These are phyloP conservation scores for Saccharomycodes ludwigii DNA, from an alignment of 805 yeast genomes.

Conservation along the genomic window DNA sequence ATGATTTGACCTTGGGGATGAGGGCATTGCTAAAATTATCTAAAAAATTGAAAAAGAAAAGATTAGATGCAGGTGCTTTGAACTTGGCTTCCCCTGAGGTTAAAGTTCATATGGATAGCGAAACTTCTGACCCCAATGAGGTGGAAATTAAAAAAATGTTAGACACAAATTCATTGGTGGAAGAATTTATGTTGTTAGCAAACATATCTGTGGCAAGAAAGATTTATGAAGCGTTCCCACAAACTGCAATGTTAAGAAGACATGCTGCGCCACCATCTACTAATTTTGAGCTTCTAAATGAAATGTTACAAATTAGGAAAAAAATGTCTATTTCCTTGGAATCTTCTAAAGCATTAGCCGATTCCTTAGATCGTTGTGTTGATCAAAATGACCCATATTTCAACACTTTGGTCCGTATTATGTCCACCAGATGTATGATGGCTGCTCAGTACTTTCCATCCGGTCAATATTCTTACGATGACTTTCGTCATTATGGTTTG, in stretches of 20 bases:
- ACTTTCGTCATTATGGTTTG: slow-evolving; percentile 90
- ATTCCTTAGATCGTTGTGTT: slow-evolving; percentile 77
- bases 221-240: slow-evolving; percentile 88
- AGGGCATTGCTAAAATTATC: slow-evolving; percentile 70
- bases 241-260: slow-evolving; percentile 95
- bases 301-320: slow-evolving; percentile 75
- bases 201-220: slow-evolving; percentile 91
- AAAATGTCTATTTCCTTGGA: slow-evolving; percentile 66
- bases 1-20: slow-evolving; percentile 84
- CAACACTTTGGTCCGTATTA: slow-evolving; percentile 84
- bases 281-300: slow-evolving; percentile 80
- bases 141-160: slow-evolving; percentile 81
- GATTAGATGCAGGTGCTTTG: slow-evolving; percentile 91
- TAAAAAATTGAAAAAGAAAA: slow-evolving; percentile 67
- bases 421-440: slow-evolving; percentile 99
- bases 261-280: slow-evolving; percentile 97
- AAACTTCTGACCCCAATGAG: slow-evolving; percentile 91
- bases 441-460: slow-evolving; percentile 96
- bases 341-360: slow-evolving; percentile 84
- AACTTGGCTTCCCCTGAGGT: slow-evolving; percentile 97
- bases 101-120: slow-evolving; percentile 92
- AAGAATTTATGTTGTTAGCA: slow-evolving; percentile 96
- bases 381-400: slow-evolving; percentile 81
- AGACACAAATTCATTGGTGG: slow-evolving; percentile 92
- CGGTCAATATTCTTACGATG: slow-evolving; percentile 81